Conservation (phyloP, 768 basidiomycete species). For the Leccinum aurantiacum region DNA sequence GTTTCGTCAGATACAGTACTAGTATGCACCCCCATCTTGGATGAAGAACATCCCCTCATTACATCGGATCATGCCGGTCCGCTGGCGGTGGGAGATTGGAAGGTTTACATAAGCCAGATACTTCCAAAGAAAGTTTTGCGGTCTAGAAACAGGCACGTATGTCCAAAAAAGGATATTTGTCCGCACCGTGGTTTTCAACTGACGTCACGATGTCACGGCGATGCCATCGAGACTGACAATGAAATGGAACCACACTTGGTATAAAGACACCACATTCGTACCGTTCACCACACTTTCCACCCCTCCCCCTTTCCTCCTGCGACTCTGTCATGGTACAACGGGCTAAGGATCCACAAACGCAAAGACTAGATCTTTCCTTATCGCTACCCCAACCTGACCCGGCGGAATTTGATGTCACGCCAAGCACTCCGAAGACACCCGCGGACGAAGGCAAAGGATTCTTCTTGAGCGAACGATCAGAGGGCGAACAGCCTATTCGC, state of each 20-base stretch:
- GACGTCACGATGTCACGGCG: slow-evolving; percentile 24
- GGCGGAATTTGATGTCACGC: slow-evolving; percentile 12
- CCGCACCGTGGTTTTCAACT: slow-evolving; percentile 1
- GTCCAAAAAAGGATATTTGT: slow-evolving; percentile 5
- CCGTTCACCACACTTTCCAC: slow-evolving; percentile 1
- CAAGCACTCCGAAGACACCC: slow-evolving; percentile 77
- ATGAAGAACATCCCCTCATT: not conserved
- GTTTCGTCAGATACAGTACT: not conserved
- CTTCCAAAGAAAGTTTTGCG: not conserved
- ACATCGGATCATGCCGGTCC: too few relatives aligned
- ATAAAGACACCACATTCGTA: not conserved
- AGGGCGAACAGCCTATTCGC: slow-evolving; percentile 63
- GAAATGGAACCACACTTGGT: slow-evolving; percentile 14
- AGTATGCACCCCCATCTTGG: too few relatives aligned
- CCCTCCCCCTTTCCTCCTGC: not conserved
- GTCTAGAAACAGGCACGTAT: not conserved
- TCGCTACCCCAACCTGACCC: slow-evolving; percentile 8
- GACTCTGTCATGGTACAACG: slow-evolving; percentile 16
- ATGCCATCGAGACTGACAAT: not conserved
- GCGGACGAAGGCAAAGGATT: slow-evolving; percentile 92
- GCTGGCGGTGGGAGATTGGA: too few relatives aligned
- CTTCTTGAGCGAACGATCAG: slow-evolving; percentile 58
- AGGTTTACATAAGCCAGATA: not conserved
- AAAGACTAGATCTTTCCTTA: slow-evolving; percentile 17
- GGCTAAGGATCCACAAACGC: not conserved